Evolutionary conservation across 2,329 filamentous ascomycete species (phyloP), one percentile per base, ranked within the genome.

Genomic region (Sporothrix protearum): DNA sequence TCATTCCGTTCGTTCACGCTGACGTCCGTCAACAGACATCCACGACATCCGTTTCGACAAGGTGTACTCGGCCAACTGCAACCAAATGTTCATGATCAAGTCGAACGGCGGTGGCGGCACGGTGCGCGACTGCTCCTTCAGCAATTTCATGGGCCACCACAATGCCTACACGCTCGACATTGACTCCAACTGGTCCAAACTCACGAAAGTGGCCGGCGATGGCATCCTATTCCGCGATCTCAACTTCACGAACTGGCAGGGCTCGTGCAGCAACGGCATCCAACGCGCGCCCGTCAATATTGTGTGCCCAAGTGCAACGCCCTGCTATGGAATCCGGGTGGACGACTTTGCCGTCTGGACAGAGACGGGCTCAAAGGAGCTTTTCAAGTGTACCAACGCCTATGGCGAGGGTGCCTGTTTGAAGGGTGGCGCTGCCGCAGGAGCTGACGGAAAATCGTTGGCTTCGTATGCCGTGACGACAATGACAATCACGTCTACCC

Each of bases 71-170:
- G 83, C 82, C 79, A 80, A 82, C n/a, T 85, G 84, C 10, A 89
- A 89, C 81, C 85, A 89, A 76, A 88, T 89, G 86, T 84, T 85
- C 78, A 87, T 88, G 85, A 84, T 89, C 80, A 89, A 89, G 78
- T 85, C 83, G 69, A 86, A 88, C 75, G 87, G 87, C 55, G 87
- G 87, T 49, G 82, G 77, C 71, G 87, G 87, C 28, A 82, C 79
- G 2, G 83, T 89, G 4, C 81, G 81, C 55, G 83, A 88, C 74
- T 79, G 82, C 16, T 75, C 82, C 1, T 82, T 89, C 53, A 83
- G 86, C 75, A 88, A 88, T 79, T 89, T 89, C 78, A 85, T 87
- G 76, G 87, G 87, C 51, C 86, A 87, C 77, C 79, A 80, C 71
- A 89, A 89, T 73, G 86, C 87, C 3, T 89, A 88, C 79, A 83